These are phyloP conservation scores for Citrullus mucosospermus DNA, from an alignment of 306 rosid genomes.

Conservation along the genomic window DNA sequence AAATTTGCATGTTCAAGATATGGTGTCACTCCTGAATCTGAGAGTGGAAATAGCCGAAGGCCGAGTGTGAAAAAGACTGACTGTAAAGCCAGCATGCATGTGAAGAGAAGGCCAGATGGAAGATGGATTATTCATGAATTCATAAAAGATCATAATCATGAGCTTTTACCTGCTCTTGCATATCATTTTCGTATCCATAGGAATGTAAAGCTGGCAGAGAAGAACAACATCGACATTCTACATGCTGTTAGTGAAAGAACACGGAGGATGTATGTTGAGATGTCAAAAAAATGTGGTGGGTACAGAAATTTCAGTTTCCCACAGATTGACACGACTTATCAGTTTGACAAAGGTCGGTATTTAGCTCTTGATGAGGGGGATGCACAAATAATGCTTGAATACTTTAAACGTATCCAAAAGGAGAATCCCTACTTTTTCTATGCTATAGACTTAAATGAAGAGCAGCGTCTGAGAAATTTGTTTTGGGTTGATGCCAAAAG, in stretches of 20 bases:
- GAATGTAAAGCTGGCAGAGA: conserved; percentile 85
- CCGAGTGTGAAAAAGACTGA: conserved; percentile 91
- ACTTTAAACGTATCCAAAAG: conserved; percentile 72
- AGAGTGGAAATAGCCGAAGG: conserved; percentile 68
- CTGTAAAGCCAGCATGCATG: conserved; percentile 98
- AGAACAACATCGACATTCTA: conserved; percentile 84
- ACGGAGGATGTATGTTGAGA: conserved; percentile 83
- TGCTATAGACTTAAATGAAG: conserved; percentile 74
- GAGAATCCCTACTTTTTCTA: conserved; percentile 75
- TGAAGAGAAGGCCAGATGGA: conserved; percentile 76
- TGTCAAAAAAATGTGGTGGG: conserved; percentile 72
- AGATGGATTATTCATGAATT: conserved; percentile 90
- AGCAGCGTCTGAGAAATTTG: conserved; percentile 71
- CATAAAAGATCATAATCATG: conserved; percentile 90
- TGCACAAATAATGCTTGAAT: conserved; percentile 72
- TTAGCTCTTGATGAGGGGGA: conserved; percentile 87
- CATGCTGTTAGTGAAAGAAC: conserved; percentile 92
- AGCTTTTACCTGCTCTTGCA: conserved; percentile 84
- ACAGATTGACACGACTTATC: conserved; percentile 24
- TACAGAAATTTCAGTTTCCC: conserved; percentile 28
- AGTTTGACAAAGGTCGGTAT: conserved; percentile 50
- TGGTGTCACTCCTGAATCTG: conserved; percentile 85
- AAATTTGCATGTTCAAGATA: conserved; percentile 91
- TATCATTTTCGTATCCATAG: conserved; percentile 91
- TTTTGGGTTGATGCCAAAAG: conserved; percentile 91